Evolutionary conservation across 345 rosid genomes (phyloP), one percentile per base, ranked within the genome.

Genomic region (Erysimum cheiranthoides): DNA sequence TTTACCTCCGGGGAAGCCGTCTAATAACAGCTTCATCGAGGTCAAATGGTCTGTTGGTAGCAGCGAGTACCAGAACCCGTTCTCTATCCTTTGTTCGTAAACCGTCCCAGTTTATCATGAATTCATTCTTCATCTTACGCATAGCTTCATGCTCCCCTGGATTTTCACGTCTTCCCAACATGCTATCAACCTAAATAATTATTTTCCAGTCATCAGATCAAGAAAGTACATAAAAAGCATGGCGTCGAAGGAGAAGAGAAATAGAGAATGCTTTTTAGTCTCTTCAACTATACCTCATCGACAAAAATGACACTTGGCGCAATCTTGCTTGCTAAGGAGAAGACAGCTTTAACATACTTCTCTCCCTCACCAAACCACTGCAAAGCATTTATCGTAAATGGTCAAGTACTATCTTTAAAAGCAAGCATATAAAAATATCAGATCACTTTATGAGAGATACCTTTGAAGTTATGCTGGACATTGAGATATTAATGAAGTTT

Each of bases 351-450:
- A 34, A 96, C 98, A 73, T 93, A 96, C 83, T 96, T 96, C 81
- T 96, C 99, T 45, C 98, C 99, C 86, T 96, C 98, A 72, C 99
- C 99, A 85, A 96, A 96, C 99, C 98, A 96, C 99, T 96, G 92
- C 85, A 90, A 61, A 57, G 43, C 59, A 70, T 46, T 47, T 14
- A 12, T 56, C 32, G 16, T 66, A 51, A 21, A 75, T 38, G 43
- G n/a, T 65, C 47, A 77, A 51, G 6, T 13, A 50, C 40, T 58
- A 50, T 34, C 28, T 39, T 34, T 34, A 10, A 56, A 17, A 61
- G 16, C 39, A 46, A 43, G 21, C 36, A 54, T 10, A 53, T 27
- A 34, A 17, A 31, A 50, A 30, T 18, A 56, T 32, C 13, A 5
- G 27, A 65, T 28, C 16, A 45, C 54, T 27, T 21, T 51, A 42